phyloP scores from a whole-genome alignment of 2,329 filamentous ascomycete species.

The Ophiostoma quercus region DNA sequence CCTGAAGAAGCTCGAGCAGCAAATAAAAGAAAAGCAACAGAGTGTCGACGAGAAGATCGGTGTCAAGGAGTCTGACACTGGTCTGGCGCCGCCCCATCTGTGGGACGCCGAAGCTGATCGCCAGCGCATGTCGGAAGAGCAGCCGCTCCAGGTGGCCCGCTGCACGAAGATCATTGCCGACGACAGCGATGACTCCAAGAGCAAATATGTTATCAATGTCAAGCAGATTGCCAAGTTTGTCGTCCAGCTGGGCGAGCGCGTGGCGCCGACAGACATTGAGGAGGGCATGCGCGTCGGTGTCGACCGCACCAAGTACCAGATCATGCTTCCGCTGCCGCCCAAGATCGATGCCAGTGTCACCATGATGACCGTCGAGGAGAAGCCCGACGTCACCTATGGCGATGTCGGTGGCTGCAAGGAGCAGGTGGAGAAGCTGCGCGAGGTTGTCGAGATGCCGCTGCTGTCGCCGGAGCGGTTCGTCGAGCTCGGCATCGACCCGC shows the following conservation, averaged over 20 bases:
- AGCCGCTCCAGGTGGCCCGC: slow-evolving; percentile 91
- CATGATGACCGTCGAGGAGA: slow-evolving; percentile 99
- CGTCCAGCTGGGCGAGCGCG: slow-evolving; percentile 92
- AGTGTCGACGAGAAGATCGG: slow-evolving; percentile 99
- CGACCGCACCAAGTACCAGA: slow-evolving; percentile 98
- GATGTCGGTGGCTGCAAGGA: slow-evolving; percentile 99
- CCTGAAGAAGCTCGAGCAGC: slow-evolving; percentile 95
- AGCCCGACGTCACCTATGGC: slow-evolving; percentile 97
- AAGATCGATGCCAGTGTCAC: slow-evolving; percentile 99
- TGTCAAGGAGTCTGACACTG: slow-evolving; percentile 94
- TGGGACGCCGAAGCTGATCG: slow-evolving; percentile 98
- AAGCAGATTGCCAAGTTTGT: slow-evolving; percentile 99
- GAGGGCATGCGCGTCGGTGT: slow-evolving; percentile 99
- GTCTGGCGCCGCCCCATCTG: slow-evolving; percentile 93
- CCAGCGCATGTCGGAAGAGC: slow-evolving; percentile 97
- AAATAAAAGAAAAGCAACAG: slow-evolving; percentile 98
- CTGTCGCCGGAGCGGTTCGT: slow-evolving; percentile 96
- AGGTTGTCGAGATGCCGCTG: slow-evolving; percentile 97
- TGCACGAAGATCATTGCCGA: slow-evolving; percentile 99
- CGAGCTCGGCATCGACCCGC: slow-evolving; percentile 96
- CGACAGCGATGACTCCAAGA: slow-evolving; percentile 93
- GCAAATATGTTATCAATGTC: slow-evolving; percentile 99
- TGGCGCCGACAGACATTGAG: slow-evolving; percentile 97
- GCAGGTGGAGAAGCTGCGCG: slow-evolving; percentile 97
- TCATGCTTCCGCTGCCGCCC: slow-evolving; percentile 87